Evolutionary conservation across 441 rosid genomes (phyloP).

Genomic region (Populus hybrid): DNA sequence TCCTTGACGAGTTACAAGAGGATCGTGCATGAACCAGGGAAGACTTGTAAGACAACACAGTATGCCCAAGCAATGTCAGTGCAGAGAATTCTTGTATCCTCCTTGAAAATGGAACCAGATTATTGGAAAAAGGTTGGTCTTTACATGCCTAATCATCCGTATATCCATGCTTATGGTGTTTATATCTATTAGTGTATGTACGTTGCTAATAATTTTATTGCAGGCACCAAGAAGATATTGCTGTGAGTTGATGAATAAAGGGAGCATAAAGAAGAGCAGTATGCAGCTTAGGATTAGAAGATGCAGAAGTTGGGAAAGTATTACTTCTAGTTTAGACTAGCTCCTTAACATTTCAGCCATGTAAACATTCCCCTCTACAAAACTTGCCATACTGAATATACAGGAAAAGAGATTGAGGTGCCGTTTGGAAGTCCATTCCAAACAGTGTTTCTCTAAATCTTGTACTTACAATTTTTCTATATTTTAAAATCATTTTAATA

Average conservation of each 20-base stretch:
- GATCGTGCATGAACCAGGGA: constrained; percentile 18
- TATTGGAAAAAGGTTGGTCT: constrained; percentile 59
- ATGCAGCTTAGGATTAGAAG: constrained; percentile 60
- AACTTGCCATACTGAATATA: neutral
- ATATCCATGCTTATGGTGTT: neutral
- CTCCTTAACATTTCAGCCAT: neutral
- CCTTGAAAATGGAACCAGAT: constrained; percentile 49
- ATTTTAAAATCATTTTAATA: no score
- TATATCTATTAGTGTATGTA: neutral
- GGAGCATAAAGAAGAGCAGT: constrained; percentile 27
- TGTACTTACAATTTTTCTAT: no score
- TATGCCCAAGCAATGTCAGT: constrained; percentile 33
- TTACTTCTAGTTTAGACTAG: constrained; percentile 1
- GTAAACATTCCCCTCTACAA: neutral
- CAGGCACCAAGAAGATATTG: constrained; percentile 65
- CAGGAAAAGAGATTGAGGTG: neutral
- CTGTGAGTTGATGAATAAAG: constrained; percentile 47
- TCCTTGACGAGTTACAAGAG: constrained; percentile 47
- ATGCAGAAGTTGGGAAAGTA: constrained; percentile 46
- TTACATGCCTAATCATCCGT: neutral
- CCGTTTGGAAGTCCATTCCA: no score
- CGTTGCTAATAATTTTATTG: neutral
- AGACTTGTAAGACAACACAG: constrained; percentile 30
- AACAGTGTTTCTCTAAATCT: no score
- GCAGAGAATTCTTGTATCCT: constrained; percentile 42